phyloP scores from a whole-genome alignment of 2,329 filamentous ascomycete genomes.

The Colletotrichum agaves region DNA sequence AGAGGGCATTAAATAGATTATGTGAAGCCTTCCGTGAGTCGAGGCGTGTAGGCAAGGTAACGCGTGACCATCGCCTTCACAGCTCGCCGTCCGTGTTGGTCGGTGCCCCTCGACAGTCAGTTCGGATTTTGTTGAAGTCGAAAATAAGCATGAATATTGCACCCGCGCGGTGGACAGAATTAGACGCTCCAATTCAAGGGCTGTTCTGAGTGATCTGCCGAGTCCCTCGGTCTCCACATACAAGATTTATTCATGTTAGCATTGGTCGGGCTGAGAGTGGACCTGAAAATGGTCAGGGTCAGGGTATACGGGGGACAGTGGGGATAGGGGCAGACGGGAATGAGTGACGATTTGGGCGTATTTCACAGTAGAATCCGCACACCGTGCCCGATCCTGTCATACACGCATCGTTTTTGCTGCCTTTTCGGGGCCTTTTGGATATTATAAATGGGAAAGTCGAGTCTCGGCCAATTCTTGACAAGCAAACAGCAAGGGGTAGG shows the following conservation, averaged over 20 bases:
- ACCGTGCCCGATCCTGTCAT: not conserved
- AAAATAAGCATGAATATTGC: conserved; percentile 18
- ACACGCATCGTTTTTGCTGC: not conserved
- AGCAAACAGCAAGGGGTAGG: not conserved
- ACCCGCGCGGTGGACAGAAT: conserved; percentile 27
- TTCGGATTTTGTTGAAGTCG: not conserved
- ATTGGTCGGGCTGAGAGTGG: conserved; percentile 21
- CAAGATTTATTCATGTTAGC: conserved; percentile 34
- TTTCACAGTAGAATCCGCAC: not conserved
- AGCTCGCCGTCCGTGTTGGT: conserved; percentile 2
- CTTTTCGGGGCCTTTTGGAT: too few species aligned
- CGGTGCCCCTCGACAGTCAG: not conserved
- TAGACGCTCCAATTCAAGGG: conserved; percentile 19
- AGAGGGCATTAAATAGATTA: not conserved
- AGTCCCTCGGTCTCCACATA: conserved; percentile 23
- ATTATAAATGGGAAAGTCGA: not conserved
- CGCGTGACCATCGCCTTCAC: not conserved
- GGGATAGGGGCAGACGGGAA: conserved; percentile 12
- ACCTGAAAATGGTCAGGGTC: conserved; percentile 21
- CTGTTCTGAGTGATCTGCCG: conserved; percentile 33
- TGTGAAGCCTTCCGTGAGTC: not conserved
- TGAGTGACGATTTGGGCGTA: not conserved
- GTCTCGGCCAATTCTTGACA: not conserved
- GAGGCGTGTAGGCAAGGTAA: not conserved
- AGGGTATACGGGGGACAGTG: conserved; percentile 27